Evolutionary conservation across 2,329 filamentous ascomycete genomes (phyloP).

Genomic region (Aspergillus phoenicis): DNA sequence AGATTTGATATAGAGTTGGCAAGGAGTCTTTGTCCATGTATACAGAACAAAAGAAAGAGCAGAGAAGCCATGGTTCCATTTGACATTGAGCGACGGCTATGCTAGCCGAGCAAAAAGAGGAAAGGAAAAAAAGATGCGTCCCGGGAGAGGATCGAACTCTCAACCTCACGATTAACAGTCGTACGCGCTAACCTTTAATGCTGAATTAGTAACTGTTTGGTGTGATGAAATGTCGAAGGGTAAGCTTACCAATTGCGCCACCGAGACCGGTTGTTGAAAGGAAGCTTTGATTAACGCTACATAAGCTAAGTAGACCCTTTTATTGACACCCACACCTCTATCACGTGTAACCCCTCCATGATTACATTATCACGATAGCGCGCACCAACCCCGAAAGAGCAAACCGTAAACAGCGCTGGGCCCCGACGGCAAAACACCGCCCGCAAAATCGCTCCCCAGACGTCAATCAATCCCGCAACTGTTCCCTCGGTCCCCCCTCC

Average conservation of each 20-base stretch:
- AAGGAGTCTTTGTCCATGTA: background rate
- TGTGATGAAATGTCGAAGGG: background rate
- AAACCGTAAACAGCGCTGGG: slow-evolving; percentile 40
- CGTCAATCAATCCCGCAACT: slow-evolving; percentile 2
- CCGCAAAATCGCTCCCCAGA: slow-evolving; percentile 24
- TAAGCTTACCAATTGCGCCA: slow-evolving; percentile 3
- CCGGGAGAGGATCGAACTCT: slow-evolving; percentile 6
- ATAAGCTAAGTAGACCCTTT: background rate
- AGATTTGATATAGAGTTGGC: no score
- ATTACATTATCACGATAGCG: slow-evolving; percentile 21
- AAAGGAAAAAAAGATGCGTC: background rate
- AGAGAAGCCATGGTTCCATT: background rate
- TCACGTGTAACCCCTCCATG: slow-evolving; percentile 21
- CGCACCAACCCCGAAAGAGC: slow-evolving; percentile 32
- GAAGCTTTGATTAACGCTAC: no score
- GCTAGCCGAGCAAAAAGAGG: background rate
- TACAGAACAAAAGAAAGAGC: background rate
- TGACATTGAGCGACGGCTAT: background rate
- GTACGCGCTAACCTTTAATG: slow-evolving; percentile 1
- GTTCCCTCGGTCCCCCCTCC: slow-evolving; percentile 20
- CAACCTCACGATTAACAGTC: slow-evolving; percentile 7
- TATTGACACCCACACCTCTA: background rate
- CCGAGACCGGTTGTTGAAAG: background rate
- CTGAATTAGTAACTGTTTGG: background rate
- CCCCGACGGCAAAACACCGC: slow-evolving; percentile 26